Base-by-base conservation (phyloP, 2,329 filamentous ascomycete genomes). In the Pseudofabraea citricarpa region DNA sequence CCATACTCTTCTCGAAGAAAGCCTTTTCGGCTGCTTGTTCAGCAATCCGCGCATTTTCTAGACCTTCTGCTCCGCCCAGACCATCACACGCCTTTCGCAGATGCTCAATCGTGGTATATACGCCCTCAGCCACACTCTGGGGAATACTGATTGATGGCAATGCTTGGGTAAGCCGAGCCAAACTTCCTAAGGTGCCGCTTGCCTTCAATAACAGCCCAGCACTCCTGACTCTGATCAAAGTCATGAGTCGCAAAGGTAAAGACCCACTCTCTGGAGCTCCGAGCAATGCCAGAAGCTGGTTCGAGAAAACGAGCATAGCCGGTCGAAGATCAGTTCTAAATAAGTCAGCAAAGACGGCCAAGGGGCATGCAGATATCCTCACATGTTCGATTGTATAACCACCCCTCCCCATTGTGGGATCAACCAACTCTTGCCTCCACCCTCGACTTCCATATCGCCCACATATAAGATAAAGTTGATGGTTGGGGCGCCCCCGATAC, bases 1-100 rank as follows among this genome's bases (percentile, higher is more conserved):
- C 93, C 93, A 98, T 98, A 59, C 87, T 95, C 67, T 95, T 95
- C 66, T 98, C 93, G 55, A 98, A 98, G 66, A 98, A 98, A 0
- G 91, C 91, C 48, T 85, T 82, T 63, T 98, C 93, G 0, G 90
- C 91, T 60, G 94, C 89, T 3, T 80, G 77, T 65, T 96, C 90
- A 5, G 93, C 93, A 36, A 89, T 80, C 8, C 87, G 79, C 0
- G 91, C 91, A 61, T 91, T 83, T 49, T 83, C 77, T 29, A 98
- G 69, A 0, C 90, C 90, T 21, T 82, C 75, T 0, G 70, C 68
- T 0, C 71, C 72, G 26, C 79, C 79, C 2, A 97, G 72, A 41
- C 80, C 79, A 19, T 81, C 72, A 59, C 91, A 96, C 1, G 90
- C 85, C 36, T 79, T 73, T 22, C 87, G 77, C 2, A 98, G 74